Evolutionary conservation across 2,329 filamentous ascomycete genomes (phyloP), one percentile per base, ranked within the genome.

Genomic region (Sporothrix humicola): DNA sequence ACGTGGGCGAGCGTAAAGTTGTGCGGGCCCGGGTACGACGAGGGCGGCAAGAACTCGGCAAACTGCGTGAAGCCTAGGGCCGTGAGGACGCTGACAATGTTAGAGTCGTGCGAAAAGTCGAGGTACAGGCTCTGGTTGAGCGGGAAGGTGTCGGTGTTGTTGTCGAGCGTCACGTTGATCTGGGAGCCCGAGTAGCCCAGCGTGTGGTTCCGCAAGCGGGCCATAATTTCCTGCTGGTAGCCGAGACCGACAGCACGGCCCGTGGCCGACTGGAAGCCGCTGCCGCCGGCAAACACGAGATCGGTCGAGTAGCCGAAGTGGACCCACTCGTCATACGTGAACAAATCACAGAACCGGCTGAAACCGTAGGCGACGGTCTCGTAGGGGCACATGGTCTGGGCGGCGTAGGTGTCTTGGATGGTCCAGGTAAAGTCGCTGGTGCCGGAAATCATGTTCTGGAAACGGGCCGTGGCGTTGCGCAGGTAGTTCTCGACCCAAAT

Each of bases 101-200:
- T 93, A 46, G 90, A 91, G 81, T 95, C 92, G 80, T 95, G 92
- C 17, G 88, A 90, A 80, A 94, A 94, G 83, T 94, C 92, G 69
- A 94, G 87, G 80, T 94, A 93, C 17, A 95, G 84, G 26, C 84
- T 87, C 79, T 95, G 93, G 79, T 93, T 88, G 3, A 92, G 82
- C 0, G 92, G 92, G 79, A 95, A 95, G 0, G 92, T 94, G 50
- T 84, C 83, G 0, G 86, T 86, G 80, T 87, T 92, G 78, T 85
- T 88, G 82, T 93, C 91, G 44, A 93, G 86, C 0, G 91, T 93
- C n/a, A 87, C 84, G 79, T 93, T 93, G 82, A 89, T 88, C 77
- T 89, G 87, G 0, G 87, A 88, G 37, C 85, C 85, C 0, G 86
- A 87, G 78, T 89, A 89, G 15, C 85, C 86, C 2, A 89, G 81